These are phyloP conservation scores for Leccinum olivaceoglutinosum DNA, from an alignment of 1,284 basidiomycete genomes.

Conservation along the genomic window DNA sequence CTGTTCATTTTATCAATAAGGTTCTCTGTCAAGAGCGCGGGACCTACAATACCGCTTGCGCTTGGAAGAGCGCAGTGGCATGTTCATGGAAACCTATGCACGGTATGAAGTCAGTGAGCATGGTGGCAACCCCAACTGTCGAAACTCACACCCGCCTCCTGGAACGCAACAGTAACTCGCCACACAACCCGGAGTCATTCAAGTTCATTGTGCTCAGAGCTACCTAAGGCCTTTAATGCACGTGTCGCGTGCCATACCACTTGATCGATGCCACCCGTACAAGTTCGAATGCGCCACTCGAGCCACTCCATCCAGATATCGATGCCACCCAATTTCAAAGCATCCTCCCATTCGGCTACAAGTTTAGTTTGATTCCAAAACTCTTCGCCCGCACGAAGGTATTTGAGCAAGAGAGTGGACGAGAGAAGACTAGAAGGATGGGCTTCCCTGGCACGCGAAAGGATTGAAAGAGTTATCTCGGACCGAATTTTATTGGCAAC, in stretches of 20 bases:
- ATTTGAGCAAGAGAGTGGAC: constrained; percentile 50
- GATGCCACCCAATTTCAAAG: constrained; percentile 46
- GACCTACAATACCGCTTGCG: constrained; percentile 69
- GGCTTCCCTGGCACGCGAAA: constrained; percentile 57
- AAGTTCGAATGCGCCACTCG: constrained; percentile 59
- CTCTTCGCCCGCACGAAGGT: constrained; percentile 66
- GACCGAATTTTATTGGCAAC: constrained; percentile 59
- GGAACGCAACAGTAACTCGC: constrained; percentile 63
- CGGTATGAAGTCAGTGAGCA: constrained; percentile 14
- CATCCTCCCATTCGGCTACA: constrained; percentile 65
- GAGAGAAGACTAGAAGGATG: constrained; percentile 49
- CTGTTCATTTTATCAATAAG: constrained; percentile 31
- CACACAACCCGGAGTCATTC: constrained; percentile 63
- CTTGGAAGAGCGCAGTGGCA: constrained; percentile 69
- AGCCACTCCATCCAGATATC: constrained; percentile 71
- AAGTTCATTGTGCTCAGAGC: constrained; percentile 42
- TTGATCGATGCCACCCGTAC: constrained; percentile 42
- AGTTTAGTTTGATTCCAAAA: constrained; percentile 58
- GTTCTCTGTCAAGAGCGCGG: neutral
- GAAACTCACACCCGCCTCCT: constrained; percentile 64
- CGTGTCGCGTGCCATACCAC: constrained; percentile 46
- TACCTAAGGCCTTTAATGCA: constrained; percentile 35
- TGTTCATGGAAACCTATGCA: constrained; percentile 54
- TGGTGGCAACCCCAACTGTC: neutral
- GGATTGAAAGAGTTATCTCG: constrained; percentile 64